These are phyloP conservation scores for Penicillium tannophilum DNA, from an alignment of 495 filamentous ascomycete genomes.

Conservation along the genomic window DNA sequence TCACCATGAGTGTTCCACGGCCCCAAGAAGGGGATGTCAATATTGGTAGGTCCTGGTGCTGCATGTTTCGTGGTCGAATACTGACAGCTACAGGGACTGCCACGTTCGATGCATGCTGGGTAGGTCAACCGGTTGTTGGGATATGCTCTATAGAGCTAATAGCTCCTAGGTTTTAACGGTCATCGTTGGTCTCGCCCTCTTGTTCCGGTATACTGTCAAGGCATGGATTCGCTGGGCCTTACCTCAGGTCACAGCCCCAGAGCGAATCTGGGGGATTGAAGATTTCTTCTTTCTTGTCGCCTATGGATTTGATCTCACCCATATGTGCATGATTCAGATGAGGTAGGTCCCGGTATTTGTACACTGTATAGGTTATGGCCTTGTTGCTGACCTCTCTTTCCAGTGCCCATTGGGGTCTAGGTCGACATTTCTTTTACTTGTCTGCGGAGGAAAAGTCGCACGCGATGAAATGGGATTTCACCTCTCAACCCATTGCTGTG, in stretches of 20 bases:
- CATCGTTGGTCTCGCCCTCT: slow-evolving; percentile 30
- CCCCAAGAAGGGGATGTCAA: slow-evolving; percentile 34
- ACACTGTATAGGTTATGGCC: neutral
- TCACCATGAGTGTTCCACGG: slow-evolving; percentile 31
- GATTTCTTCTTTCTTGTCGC: slow-evolving; percentile 36
- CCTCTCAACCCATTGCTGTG: slow-evolving; percentile 44
- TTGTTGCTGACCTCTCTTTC: slow-evolving; percentile 1
- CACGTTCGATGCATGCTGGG: slow-evolving; percentile 35
- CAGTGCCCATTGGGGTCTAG: slow-evolving; percentile 36
- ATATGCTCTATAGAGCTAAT: neutral
- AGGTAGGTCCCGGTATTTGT: slow-evolving; percentile 22
- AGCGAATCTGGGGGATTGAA: slow-evolving; percentile 38
- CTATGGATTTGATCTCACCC: slow-evolving; percentile 34
- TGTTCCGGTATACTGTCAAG: slow-evolving; percentile 38
- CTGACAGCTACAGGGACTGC: slow-evolving; percentile 25
- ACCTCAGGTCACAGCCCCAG: slow-evolving; percentile 37
- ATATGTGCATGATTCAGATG: slow-evolving; percentile 35
- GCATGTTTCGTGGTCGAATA: neutral
- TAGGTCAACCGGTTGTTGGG: slow-evolving; percentile 8
- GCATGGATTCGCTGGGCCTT: slow-evolving; percentile 38
- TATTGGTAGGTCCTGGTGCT: slow-evolving; percentile 26
- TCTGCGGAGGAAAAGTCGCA: slow-evolving; percentile 18
- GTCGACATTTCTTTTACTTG: slow-evolving; percentile 37
- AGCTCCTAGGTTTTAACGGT: slow-evolving; percentile 30
- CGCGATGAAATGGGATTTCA: slow-evolving; percentile 36